phyloP scores from a whole-genome alignment of 169 alveolate species.

The Plasmodium knowlesi region DNA sequence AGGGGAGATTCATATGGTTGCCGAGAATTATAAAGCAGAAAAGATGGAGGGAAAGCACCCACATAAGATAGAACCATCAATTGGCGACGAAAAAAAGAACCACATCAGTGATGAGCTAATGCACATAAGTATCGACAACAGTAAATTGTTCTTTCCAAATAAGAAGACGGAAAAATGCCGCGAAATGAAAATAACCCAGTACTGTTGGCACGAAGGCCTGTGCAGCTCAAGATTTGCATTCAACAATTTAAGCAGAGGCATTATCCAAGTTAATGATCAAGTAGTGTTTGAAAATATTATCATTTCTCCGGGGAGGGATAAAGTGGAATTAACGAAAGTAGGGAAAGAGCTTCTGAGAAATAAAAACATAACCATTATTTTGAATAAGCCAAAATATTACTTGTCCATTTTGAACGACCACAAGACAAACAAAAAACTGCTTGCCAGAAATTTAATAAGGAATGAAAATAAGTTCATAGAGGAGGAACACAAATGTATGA shows the following conservation, averaged over 20 bases:
- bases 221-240: slow-evolving; percentile 73
- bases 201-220: slow-evolving; percentile 47
- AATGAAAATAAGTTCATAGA: slow-evolving; percentile 73
- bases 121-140: slow-evolving; percentile 57
- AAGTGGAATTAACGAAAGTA: slow-evolving; percentile 44
- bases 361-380: slow-evolving; percentile 59
- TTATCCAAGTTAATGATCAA: slow-evolving; percentile 61
- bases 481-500: slow-evolving; percentile 76
- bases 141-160: slow-evolving; percentile 12
- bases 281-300: slow-evolving; percentile 35
- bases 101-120: slow-evolving; percentile 25
- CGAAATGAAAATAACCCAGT: slow-evolving; percentile 31
- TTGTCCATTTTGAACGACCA: slow-evolving; percentile 54
- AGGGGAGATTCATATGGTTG: not conserved
- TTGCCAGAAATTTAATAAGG: slow-evolving; percentile 65
- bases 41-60: not conserved
- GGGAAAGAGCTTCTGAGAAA: slow-evolving; percentile 50
- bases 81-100: not conserved
- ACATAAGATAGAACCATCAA: not conserved
- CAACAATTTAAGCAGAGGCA: slow-evolving; percentile 47
- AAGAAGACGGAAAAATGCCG: not conserved
- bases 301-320: slow-evolving; percentile 10
- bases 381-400: slow-evolving; percentile 70
- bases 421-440: slow-evolving; percentile 58
- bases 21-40: not conserved